phyloP scores from a whole-genome alignment of 208 protist genomes.

The Wallacemonas sp. region DNA sequence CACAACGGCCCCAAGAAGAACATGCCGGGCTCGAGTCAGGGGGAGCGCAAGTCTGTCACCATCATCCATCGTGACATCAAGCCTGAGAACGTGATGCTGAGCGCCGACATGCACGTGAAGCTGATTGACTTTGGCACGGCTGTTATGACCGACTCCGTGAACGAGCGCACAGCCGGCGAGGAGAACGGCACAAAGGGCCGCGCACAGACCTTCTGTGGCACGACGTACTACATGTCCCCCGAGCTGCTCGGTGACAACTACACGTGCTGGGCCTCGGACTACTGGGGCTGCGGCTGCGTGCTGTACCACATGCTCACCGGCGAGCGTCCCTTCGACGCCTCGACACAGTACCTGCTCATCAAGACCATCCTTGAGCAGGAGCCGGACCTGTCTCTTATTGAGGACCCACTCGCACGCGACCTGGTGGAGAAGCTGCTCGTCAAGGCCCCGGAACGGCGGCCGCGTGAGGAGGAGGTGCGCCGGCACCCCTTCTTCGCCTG shows the following conservation, averaged over 20 bases:
- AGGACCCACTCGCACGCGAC: slow-evolving; percentile 75
- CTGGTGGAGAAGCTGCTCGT: slow-evolving; percentile 75
- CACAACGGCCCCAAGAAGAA: slow-evolving; percentile 83
- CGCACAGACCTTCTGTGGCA: slow-evolving; percentile 89
- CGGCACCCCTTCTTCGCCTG: slow-evolving; percentile 77
- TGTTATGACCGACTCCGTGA: slow-evolving; percentile 69
- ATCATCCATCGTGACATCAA: slow-evolving; percentile 97
- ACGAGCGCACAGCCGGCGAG: slow-evolving; percentile 66
- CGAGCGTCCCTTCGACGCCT: slow-evolving; percentile 83
- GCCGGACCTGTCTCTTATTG: slow-evolving; percentile 59
- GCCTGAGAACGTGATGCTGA: slow-evolving; percentile 96
- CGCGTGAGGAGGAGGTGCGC: slow-evolving; percentile 65
- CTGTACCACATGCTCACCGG: slow-evolving; percentile 91
- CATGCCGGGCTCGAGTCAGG: slow-evolving; percentile 20
- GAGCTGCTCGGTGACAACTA: slow-evolving; percentile 93
- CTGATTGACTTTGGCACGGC: slow-evolving; percentile 97
- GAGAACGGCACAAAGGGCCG: slow-evolving; percentile 46
- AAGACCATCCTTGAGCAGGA: slow-evolving; percentile 87
- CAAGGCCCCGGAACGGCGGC: slow-evolving; percentile 70
- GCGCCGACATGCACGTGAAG: slow-evolving; percentile 88
- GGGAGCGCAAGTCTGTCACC: slow-evolving; percentile 38
- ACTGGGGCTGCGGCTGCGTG: slow-evolving; percentile 94
- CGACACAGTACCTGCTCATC: slow-evolving; percentile 89
- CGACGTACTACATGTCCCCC: slow-evolving; percentile 94
- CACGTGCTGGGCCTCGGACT: slow-evolving; percentile 92